phyloP scores from a whole-genome alignment of 768 basidiomycete genomes.

The Termitomyces sp. region DNA sequence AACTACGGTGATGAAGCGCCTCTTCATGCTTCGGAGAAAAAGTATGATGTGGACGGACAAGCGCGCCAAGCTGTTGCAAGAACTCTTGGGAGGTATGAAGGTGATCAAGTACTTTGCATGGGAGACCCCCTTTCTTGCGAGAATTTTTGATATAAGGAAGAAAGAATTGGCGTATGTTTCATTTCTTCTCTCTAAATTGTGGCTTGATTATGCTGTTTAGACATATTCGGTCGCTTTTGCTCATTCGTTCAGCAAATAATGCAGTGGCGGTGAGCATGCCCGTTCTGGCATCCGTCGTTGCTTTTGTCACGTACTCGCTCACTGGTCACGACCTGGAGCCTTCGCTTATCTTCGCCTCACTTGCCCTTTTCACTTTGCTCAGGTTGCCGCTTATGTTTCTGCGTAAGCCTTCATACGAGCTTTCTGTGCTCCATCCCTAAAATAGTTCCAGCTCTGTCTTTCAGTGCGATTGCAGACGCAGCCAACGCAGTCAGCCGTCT shows the following conservation, averaged over 20 bases:
- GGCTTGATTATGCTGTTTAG: slow-evolving; percentile 21
- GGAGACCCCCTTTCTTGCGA: slow-evolving; percentile 76
- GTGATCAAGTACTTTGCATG: slow-evolving; percentile 92
- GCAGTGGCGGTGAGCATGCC: slow-evolving; percentile 71
- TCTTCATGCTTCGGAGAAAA: slow-evolving; percentile 64
- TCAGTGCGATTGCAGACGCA: slow-evolving; percentile 82
- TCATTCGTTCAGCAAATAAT: slow-evolving; percentile 61
- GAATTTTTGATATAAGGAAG: slow-evolving; percentile 62
- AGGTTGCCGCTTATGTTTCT: slow-evolving; percentile 77
- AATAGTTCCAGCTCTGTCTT: slow-evolving; percentile 46
- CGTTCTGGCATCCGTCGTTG: slow-evolving; percentile 68
- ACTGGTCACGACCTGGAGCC: slow-evolving; percentile 66
- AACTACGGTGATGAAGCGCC: slow-evolving; percentile 61
- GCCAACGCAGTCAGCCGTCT: slow-evolving; percentile 74
- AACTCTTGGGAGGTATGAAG: slow-evolving; percentile 84
- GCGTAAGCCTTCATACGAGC: slow-evolving; percentile 28
- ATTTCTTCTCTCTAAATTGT: neutral
- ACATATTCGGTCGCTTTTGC: slow-evolving; percentile 59
- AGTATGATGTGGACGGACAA: slow-evolving; percentile 90
- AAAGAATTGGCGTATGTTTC: slow-evolving; percentile 59
- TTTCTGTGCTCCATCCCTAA: slow-evolving; percentile 1
- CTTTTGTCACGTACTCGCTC: slow-evolving; percentile 72
- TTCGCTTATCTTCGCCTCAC: slow-evolving; percentile 74
- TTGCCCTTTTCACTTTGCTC: slow-evolving; percentile 81
- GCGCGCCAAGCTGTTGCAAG: slow-evolving; percentile 83